Base-by-base conservation (phyloP, 2,329 filamentous ascomycete genomes). In the Penicillium sp. region DNA sequence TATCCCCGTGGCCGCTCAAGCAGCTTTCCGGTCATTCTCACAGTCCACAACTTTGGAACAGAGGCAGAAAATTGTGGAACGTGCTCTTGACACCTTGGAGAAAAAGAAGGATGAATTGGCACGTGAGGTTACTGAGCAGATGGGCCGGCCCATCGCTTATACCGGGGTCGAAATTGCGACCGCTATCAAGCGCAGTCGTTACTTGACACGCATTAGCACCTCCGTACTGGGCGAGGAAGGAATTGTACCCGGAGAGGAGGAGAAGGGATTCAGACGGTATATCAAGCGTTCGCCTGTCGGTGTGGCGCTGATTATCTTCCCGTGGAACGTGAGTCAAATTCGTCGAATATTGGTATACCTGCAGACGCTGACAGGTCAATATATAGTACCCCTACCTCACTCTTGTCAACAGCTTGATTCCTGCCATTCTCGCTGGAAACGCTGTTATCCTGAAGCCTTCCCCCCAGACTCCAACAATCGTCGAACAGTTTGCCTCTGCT, bases 351-450 rank as follows among this genome's bases (percentile, higher is more conserved):
- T 13, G 16, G 15, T 47, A 10, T 27, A 25, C 18, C 12, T 37
- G 6, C 25, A 55, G 39, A 15, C 21, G 6, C 41, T 55, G 27
- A 51, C 10, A 21, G 10, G 25, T 23, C 21, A 37, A n/a, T 46
- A n/a, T 27, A n/a, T 51, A 96, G 91, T 97, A 97, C 69, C 93
- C 93, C 25, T 97, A 97, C 73, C 80, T 97, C 46, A 96, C 92
- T 62, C 84, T 97, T 31, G 85, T 97, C 69, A 97, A 97, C 79
- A 92, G 91, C 13, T 80, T 97, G 55, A 85, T 97, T 59, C 93
- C 93, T 18, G 93, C 93, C n/a, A 81, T 97, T 38, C 82, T 97
- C 38, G 86, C 90, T 31, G 93, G 93, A 40, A 96, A 97, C 76
- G 87, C 88, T 4, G 90, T 97, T 55, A 94, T 97, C 57, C 78